A percentile compares a stretch with the other conserved stretches of the same genome.
phyloP scores from a whole-genome alignment of 169 alveolate species.

The Plasmodium blacklocki region DNA sequence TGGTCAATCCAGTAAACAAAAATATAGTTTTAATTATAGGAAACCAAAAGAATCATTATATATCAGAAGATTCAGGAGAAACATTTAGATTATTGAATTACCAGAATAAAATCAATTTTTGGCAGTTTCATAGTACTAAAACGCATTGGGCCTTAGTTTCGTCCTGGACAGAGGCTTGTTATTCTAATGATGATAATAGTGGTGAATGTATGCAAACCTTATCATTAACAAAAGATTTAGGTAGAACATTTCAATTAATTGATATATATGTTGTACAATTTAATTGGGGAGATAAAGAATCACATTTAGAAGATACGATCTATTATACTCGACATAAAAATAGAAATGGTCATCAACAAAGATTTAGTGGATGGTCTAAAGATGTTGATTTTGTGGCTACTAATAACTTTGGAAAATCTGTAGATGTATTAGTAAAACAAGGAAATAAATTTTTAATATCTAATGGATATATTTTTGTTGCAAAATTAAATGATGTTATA shows the following conservation, averaged over 20 bases:
- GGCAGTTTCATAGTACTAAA: constrained; percentile 88
- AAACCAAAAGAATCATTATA: constrained; percentile 81
- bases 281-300: constrained; percentile 92
- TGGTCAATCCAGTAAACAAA: constrained; percentile 85
- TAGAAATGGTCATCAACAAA: constrained; percentile 90
- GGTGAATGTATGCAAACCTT: constrained; percentile 92
- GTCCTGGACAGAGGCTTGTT: constrained; percentile 91
- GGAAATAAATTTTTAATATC: constrained; percentile 96
- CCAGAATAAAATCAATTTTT: constrained; percentile 86
- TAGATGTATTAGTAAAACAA: constrained; percentile 86
- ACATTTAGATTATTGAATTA: constrained; percentile 84
- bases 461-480: constrained; percentile 95
- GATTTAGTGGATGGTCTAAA: constrained; percentile 93
- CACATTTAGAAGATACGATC: constrained; percentile 80
- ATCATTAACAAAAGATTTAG: constrained; percentile 90
- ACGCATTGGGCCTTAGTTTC: constrained; percentile 90
- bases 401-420: constrained; percentile 92
- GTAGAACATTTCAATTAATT: constrained; percentile 87
- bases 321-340: constrained; percentile 83
- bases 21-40: constrained; percentile 87
- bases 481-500: constrained; percentile 87
- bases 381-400: constrained; percentile 90
- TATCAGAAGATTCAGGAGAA: constrained; percentile 85
- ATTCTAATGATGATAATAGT: constrained; percentile 75
- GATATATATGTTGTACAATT: constrained; percentile 92